Base-by-base conservation (phyloP, 2,329 filamentous ascomycete genomes). In the Phyllosticta ampelicida region DNA sequence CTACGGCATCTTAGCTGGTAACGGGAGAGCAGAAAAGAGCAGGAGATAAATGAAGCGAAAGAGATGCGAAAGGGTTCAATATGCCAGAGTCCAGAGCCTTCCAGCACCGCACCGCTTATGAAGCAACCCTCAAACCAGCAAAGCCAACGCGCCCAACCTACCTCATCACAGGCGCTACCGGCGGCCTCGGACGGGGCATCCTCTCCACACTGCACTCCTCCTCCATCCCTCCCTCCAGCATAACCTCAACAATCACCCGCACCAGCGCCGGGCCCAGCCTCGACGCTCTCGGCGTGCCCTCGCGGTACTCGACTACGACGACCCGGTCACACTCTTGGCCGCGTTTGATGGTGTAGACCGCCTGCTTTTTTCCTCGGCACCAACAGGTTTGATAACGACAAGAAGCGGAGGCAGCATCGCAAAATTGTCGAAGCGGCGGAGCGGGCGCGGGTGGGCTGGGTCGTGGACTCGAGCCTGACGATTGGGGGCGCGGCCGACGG, bases 401-500 rank as follows among this genome's bases (percentile, higher is more conserved):
- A 76, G 60, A 54, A 62, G 29, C 61, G 51, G 65, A 62, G 68
- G 58, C 74, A 71, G 56, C 77, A 80, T 60, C 64, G 63, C 53
- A 65, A 70, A 3, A 81, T 80, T 18, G 77, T 84, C 48, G 74
- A 80, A 56, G 78, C 78, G 1, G 81, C 82, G 0, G 70, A 72
- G n/a, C 66, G 67, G 8, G 77, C 74, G 0, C 78, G 78, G 19
- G 78, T 84, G 2, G 69, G 69, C 55, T 76, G 80, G 62, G 74
- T 84, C n/a, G 78, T 80, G 67, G 84, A 85, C 70, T 78, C 79
- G 8, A 82, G 80, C 10, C 75, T 85, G 2, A 81, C 73, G 10
- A 83, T 83, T 61, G 81, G 71, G 5, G 75, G 72, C 6, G 13
- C 2, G 11, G 36, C 6, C 2, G 36, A 44, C 1, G 63, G 51